Conservation (phyloP, 2,329 filamentous ascomycete genomes). For the Cadophora sp. region DNA sequence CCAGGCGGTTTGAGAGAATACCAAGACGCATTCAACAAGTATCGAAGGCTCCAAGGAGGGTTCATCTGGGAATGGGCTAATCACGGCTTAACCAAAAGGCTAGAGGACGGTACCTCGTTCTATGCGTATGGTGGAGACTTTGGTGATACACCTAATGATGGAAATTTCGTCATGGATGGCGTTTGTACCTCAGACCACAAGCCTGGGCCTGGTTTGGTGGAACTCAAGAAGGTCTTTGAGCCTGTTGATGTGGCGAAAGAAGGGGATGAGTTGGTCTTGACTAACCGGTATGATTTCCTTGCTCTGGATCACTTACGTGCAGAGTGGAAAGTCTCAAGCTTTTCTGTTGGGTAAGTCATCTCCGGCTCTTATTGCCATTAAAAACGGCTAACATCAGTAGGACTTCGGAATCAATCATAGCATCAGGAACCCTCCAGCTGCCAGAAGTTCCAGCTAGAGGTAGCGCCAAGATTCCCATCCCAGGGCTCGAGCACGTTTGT, state of each 20-base stretch:
- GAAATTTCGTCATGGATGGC: conserved; percentile 68
- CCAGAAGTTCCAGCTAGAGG: conserved; percentile 51
- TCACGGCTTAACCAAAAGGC: conserved; percentile 59
- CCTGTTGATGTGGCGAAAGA: conserved; percentile 54
- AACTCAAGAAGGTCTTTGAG: conserved; percentile 64
- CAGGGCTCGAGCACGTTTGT: conserved; percentile 32
- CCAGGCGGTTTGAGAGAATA: conserved; percentile 75
- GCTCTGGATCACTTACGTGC: conserved; percentile 56
- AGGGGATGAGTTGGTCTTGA: conserved; percentile 46
- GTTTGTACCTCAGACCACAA: conserved; percentile 60
- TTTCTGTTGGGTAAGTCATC: conserved; percentile 50
- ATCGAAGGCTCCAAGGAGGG: conserved; percentile 47
- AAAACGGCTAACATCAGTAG: conserved; percentile 19
- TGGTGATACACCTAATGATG: conserved; percentile 65
- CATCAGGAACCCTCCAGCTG: conserved; percentile 49
- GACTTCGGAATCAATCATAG: conserved; percentile 31
- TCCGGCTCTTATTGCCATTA: background rate
- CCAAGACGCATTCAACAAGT: conserved; percentile 60
- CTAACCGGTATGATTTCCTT: conserved; percentile 60
- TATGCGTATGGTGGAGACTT: conserved; percentile 70
- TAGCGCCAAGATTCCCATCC: conserved; percentile 46
- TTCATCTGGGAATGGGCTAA: conserved; percentile 71
- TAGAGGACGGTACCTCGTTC: conserved; percentile 52
- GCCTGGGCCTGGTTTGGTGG: conserved; percentile 61
- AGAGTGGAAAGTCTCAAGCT: conserved; percentile 53